Percentiles rank a stretch among this genome's conserved stretches.
phyloP scores from a whole-genome alignment of 352 stramenopile species.

The Globisporangium irregulare region DNA sequence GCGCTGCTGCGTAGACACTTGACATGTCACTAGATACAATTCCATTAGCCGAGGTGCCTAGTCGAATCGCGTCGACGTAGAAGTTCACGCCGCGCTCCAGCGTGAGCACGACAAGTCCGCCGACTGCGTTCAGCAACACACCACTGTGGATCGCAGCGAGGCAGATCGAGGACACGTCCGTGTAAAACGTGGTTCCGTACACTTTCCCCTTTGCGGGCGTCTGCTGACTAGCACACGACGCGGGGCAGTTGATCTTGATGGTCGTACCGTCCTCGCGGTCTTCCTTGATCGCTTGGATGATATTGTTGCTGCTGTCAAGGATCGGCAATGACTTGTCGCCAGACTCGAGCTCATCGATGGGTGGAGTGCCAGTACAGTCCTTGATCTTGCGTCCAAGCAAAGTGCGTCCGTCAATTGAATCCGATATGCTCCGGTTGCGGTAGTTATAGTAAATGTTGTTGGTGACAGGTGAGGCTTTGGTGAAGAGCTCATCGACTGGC shows the following conservation, averaged over 20 bases:
- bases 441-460: constrained; percentile 96
- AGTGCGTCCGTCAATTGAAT: constrained; percentile 45
- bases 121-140: constrained; percentile 40
- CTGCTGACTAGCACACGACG: constrained; percentile 36
- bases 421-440: constrained; percentile 32
- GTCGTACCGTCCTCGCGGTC: constrained; percentile 87
- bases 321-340: constrained; percentile 44
- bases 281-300: constrained; percentile 57
- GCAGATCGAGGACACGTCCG: constrained; percentile 90
- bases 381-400: constrained; percentile 75
- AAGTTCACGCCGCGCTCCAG: constrained; percentile 50
- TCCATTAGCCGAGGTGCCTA: constrained; percentile 50
- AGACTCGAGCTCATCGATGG: constrained; percentile 79
- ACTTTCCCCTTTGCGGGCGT: constrained; percentile 23
- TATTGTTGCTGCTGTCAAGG: constrained; percentile 18
- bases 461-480: constrained; percentile 61
- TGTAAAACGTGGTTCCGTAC: constrained; percentile 76
- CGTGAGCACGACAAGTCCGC: constrained; percentile 72
- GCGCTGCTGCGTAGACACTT: constrained; percentile 27
- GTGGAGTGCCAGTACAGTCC: constrained; percentile 90
- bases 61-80: constrained; percentile 18
- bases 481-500: constrained; percentile 86
- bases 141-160: constrained; percentile 89
- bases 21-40: constrained; percentile 56
- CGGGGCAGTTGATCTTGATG: constrained; percentile 80